A percentile compares a stretch with the other conserved stretches of the same genome.
Conservation (phyloP, 176 grass and related monocot genomes). For the Oryza longistaminata region DNA sequence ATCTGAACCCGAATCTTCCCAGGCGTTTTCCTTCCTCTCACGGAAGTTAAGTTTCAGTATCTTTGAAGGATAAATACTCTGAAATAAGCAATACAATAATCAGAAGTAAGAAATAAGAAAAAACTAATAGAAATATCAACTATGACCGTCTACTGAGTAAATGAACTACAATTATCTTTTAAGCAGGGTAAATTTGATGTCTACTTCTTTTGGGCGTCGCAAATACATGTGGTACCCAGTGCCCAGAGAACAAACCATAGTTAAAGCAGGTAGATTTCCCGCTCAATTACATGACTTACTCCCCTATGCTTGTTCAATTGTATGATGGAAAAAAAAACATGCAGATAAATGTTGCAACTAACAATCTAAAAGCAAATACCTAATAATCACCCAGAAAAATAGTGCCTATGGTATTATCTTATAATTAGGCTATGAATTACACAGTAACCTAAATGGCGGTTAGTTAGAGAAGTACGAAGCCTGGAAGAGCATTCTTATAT, state of each 20-base stretch:
- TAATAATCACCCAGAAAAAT: conserved; percentile 1
- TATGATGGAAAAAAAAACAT: not conserved
- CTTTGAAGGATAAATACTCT: conserved; percentile 74
- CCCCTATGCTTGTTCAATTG: not conserved
- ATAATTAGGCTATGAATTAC: not conserved
- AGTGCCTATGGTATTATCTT: not conserved
- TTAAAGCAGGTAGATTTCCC: not conserved
- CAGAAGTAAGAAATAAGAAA: not conserved
- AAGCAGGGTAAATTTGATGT: not conserved
- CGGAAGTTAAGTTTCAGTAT: conserved; percentile 65
- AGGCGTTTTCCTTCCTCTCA: conserved; percentile 46
- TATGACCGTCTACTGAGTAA: not conserved
- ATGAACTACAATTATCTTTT: conserved; percentile 3
- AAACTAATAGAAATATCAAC: not conserved
- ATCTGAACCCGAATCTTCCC: conserved; percentile 62
- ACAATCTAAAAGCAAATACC: not conserved
- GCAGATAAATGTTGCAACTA: not conserved
- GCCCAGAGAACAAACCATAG: conserved; percentile 8
- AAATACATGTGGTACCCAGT: not conserved
- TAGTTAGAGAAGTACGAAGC: not conserved
- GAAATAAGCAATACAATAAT: conserved; percentile 38
- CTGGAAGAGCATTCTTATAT: not conserved
- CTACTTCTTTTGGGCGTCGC: not conserved
- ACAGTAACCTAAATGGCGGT: not conserved
- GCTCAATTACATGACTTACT: not conserved